These are phyloP conservation scores for Trichopus zeylanicus DNA, from an alignment of 116 monocot genomes.

Conservation along the genomic window DNA sequence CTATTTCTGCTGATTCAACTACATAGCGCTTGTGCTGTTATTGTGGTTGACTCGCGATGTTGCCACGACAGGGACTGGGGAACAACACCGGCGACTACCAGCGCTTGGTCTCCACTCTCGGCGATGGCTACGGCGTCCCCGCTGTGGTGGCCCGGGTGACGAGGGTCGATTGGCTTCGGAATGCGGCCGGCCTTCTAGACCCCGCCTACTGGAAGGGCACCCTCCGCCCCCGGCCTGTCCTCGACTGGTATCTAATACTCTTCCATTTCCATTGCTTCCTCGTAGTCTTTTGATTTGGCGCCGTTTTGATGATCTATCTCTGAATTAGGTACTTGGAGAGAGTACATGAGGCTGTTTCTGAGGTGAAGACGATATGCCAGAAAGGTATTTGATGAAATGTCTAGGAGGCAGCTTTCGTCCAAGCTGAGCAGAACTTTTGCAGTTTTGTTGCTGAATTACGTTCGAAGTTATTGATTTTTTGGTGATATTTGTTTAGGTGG, in stretches of 20 bases:
- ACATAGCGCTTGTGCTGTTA: not conserved
- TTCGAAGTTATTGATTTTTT: not conserved
- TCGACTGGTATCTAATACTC: constrained; percentile 44
- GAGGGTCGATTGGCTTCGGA: constrained; percentile 78
- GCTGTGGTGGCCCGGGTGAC: constrained; percentile 62
- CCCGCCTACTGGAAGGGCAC: constrained; percentile 74
- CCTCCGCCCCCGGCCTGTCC: constrained; percentile 65
- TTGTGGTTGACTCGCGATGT: not conserved
- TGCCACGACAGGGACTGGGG: constrained; percentile 56
- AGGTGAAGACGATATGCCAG: constrained; percentile 25
- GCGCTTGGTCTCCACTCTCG: constrained; percentile 28
- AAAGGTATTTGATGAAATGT: constrained; percentile 15
- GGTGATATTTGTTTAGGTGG: constrained; percentile 14
- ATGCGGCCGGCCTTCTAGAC: constrained; percentile 72
- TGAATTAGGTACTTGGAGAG: constrained; percentile 53
- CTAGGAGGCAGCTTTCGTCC: no score
- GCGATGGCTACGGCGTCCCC: constrained; percentile 32
- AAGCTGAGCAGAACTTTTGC: no score
- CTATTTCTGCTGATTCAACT: not conserved
- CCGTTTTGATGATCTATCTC: not conserved
- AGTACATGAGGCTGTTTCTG: constrained; percentile 38
- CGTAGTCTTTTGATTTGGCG: not conserved
- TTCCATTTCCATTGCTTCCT: not conserved
- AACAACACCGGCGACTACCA: constrained; percentile 75
- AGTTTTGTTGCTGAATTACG: not conserved